phyloP scores from a whole-genome alignment of 176 grass and related monocot species.

The Oryza brachyantha region DNA sequence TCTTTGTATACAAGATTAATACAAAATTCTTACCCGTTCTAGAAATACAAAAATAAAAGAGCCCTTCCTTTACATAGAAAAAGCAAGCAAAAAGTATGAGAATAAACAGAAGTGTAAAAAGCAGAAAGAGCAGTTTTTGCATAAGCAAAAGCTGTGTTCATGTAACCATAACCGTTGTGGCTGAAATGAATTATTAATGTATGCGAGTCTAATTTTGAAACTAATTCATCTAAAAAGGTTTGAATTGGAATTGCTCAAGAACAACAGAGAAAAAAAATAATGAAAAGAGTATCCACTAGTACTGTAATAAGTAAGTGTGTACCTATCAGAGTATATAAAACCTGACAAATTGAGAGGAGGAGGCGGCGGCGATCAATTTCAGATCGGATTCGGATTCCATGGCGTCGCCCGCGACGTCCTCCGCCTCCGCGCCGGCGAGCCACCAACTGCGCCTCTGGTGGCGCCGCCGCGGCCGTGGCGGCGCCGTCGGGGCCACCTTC shows the following conservation, averaged over 20 bases:
- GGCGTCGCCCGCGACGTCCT: slow-evolving; percentile 7
- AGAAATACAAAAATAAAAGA: too few species aligned
- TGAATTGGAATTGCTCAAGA: neutral
- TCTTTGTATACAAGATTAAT: too few species aligned
- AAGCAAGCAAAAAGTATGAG: too few species aligned
- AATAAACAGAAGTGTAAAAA: too few species aligned
- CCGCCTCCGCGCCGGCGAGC: slow-evolving; percentile 19
- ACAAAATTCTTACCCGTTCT: too few species aligned
- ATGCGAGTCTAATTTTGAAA: neutral
- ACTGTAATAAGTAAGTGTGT: too few species aligned
- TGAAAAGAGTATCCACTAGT: neutral
- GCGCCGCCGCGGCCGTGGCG: slow-evolving; percentile 44
- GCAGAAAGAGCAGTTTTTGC: too few species aligned
- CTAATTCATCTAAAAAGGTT: neutral
- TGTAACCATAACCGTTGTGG: neutral
- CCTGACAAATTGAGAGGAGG: neutral
- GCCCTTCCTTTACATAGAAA: too few species aligned
- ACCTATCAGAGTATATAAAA: neutral
- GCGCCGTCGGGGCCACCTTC: slow-evolving; percentile 43
- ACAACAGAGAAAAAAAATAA: too few species aligned
- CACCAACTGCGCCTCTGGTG: slow-evolving; percentile 57
- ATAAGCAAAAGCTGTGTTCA: too few species aligned
- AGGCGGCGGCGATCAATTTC: neutral
- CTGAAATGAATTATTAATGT: too few species aligned
- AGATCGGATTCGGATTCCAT: slow-evolving; percentile 29